A percentile compares a stretch with the other conserved stretches of the same genome.
phyloP scores from a whole-genome alignment of 768 basidiomycete species.

The Coprinopsis cinerea region DNA sequence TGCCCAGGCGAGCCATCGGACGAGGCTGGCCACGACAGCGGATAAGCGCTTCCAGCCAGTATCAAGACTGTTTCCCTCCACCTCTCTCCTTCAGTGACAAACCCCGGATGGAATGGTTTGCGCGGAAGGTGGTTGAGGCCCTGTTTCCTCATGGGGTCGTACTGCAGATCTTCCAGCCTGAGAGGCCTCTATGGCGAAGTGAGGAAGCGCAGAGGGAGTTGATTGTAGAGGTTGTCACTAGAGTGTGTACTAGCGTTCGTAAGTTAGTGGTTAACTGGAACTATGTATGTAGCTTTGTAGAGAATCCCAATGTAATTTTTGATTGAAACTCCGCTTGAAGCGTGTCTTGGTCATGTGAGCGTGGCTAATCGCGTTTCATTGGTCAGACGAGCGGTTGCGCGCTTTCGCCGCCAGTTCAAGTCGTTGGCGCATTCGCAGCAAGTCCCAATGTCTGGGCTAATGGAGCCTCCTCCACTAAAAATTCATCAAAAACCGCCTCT shows the following conservation, averaged over 20 bases:
- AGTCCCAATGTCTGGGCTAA: neutral
- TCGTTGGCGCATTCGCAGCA: neutral
- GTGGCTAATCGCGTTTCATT: neutral
- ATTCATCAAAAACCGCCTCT: conserved; percentile 23
- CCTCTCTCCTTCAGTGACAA: too few relatives aligned
- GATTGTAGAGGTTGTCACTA: too few relatives aligned
- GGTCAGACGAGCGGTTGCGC: neutral
- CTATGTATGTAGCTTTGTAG: neutral
- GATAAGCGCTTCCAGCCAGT: too few relatives aligned
- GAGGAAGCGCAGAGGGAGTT: too few relatives aligned
- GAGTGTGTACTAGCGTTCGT: too few relatives aligned
- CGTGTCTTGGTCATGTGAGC: neutral
- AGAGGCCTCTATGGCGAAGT: too few relatives aligned
- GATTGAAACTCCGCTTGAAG: neutral
- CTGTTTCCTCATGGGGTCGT: neutral
- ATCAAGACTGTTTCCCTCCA: too few relatives aligned
- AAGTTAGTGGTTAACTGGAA: too few relatives aligned
- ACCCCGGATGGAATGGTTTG: too few relatives aligned
- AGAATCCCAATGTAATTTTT: neutral
- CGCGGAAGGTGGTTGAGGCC: too few relatives aligned
- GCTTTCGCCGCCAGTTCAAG: neutral
- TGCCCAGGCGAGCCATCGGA: too few relatives aligned
- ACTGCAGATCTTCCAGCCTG: neutral
- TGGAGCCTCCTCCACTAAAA: neutral
- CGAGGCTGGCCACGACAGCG: too few relatives aligned